A percentile compares a stretch with the other conserved stretches of the same genome.
phyloP scores from a whole-genome alignment of 495 filamentous ascomycete genomes.

The Daldinia caldariorum region DNA sequence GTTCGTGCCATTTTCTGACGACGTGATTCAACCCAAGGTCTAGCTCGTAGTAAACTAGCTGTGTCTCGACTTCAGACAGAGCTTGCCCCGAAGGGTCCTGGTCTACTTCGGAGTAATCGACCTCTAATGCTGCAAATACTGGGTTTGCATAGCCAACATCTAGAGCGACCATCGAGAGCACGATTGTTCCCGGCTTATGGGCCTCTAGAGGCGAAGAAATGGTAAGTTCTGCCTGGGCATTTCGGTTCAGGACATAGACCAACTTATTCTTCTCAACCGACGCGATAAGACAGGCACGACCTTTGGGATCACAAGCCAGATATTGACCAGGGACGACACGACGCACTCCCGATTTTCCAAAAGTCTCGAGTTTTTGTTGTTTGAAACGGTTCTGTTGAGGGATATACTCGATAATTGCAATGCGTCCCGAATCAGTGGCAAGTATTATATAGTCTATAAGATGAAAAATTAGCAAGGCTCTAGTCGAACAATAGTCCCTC shows the following conservation, averaged over 20 bases:
- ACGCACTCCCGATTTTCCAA: constrained; percentile 95
- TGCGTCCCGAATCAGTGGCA: constrained; percentile 92
- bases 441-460: constrained; percentile 91
- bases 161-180: constrained; percentile 84
- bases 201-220: constrained; percentile 98
- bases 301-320: constrained; percentile 92
- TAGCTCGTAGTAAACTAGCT: constrained; percentile 95
- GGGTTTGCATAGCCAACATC: constrained; percentile 98
- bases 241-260: constrained; percentile 97
- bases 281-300: constrained; percentile 91
- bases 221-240: constrained; percentile 90
- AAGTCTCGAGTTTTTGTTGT: constrained; percentile 93
- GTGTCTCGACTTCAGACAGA: constrained; percentile 82
- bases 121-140: constrained; percentile 91
- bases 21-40: constrained; percentile 98
- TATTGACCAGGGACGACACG: constrained; percentile 96
- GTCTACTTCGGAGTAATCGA: constrained; percentile 91
- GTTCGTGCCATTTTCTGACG: constrained; percentile 92
- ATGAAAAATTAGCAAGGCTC: constrained; percentile 68
- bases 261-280: constrained; percentile 99
- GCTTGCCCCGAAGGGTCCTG: constrained; percentile 90
- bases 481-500: constrained; percentile 21
- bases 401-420: constrained; percentile 92
- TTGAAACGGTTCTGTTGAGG: constrained; percentile 87
- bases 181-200: constrained; percentile 91